Conservation (phyloP, 1,284 basidiomycete genomes). For the Malassezia brasiliensis region DNA sequence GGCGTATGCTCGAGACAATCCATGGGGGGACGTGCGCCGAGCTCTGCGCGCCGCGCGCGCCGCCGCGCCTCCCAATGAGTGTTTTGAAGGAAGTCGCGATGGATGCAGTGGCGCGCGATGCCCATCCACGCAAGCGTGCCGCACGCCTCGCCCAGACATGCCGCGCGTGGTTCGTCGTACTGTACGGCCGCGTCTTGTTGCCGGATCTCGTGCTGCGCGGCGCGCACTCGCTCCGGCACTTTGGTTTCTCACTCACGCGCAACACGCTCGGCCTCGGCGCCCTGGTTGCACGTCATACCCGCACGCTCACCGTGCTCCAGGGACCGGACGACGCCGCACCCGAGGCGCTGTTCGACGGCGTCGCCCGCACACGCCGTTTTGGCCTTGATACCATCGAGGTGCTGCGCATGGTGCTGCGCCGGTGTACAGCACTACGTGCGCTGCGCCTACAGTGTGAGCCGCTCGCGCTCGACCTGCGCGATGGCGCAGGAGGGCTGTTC, state of each 20-base stretch:
- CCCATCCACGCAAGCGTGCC: not conserved
- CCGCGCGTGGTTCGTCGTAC: conserved; percentile 1
- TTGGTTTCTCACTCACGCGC: not conserved
- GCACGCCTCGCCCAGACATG: conserved; percentile 4
- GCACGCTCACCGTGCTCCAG: not conserved
- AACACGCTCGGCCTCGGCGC: not conserved
- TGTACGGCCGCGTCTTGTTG: not conserved
- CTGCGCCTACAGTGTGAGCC: conserved; percentile 1
- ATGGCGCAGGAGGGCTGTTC: not conserved
- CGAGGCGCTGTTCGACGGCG: conserved; percentile 6
- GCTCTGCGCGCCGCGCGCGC: not conserved
- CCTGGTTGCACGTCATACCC: not conserved
- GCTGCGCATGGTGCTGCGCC: not conserved
- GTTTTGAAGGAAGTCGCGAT: not conserved
- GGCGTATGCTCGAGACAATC: conserved; percentile 1
- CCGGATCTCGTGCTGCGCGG: conserved; percentile 3
- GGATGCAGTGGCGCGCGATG: not conserved
- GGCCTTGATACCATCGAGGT: not conserved
- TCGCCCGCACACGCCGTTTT: not conserved
- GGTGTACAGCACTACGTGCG: not conserved
- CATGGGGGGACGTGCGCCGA: not conserved
- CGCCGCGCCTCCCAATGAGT: conserved; percentile 1
- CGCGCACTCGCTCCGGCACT: not conserved
- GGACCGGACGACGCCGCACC: not conserved
- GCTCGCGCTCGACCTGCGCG: not conserved